These are phyloP conservation scores for Rubroshorea leprosula DNA, from an alignment of 345 rosid species.

Conservation along the genomic window DNA sequence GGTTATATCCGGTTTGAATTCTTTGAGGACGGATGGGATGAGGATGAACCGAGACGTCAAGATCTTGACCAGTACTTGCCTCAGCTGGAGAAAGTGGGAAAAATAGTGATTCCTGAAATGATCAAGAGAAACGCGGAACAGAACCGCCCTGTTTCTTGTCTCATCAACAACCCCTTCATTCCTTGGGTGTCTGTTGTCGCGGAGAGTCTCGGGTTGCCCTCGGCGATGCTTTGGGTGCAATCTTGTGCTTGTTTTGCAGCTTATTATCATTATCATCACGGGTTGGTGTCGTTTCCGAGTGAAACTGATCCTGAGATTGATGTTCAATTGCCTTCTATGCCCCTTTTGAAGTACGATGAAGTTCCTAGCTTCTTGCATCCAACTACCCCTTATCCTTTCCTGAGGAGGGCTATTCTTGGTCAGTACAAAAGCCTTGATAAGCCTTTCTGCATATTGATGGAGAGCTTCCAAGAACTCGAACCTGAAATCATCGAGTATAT, in stretches of 20 bases:
- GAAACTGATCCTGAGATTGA: slow-evolving; percentile 45
- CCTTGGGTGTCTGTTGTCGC: slow-evolving; percentile 89
- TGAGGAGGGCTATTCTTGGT: slow-evolving; percentile 46
- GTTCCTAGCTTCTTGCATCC: slow-evolving; percentile 75
- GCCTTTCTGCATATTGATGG: slow-evolving; percentile 67
- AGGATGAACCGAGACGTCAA: slow-evolving; percentile 39
- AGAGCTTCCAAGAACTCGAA: slow-evolving; percentile 71
- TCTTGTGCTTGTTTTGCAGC: slow-evolving; percentile 70
- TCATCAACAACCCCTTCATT: slow-evolving; percentile 76
- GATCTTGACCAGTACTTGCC: slow-evolving; percentile 30
- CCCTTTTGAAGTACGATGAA: slow-evolving; percentile 67
- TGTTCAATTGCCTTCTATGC: slow-evolving; percentile 67
- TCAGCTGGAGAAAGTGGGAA: slow-evolving; percentile 52
- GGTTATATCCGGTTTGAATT: slow-evolving; percentile 67
- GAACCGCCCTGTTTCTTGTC: slow-evolving; percentile 66
- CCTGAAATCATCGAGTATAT: slow-evolving; percentile 51
- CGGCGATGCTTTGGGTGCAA: slow-evolving; percentile 90
- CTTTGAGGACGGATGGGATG: slow-evolving; percentile 58
- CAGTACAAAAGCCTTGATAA: slow-evolving; percentile 57
- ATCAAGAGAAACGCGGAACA: slow-evolving; percentile 38
- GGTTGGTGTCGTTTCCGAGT: slow-evolving; percentile 48
- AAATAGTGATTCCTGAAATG: slow-evolving; percentile 39
- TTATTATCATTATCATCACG: slow-evolving; percentile 58
- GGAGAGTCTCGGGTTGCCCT: slow-evolving; percentile 57
- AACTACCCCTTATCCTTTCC: slow-evolving; percentile 32